These are phyloP conservation scores for Pelargonium cotyledonis DNA, from an alignment of 441 rosid genomes.

Conservation along the genomic window DNA sequence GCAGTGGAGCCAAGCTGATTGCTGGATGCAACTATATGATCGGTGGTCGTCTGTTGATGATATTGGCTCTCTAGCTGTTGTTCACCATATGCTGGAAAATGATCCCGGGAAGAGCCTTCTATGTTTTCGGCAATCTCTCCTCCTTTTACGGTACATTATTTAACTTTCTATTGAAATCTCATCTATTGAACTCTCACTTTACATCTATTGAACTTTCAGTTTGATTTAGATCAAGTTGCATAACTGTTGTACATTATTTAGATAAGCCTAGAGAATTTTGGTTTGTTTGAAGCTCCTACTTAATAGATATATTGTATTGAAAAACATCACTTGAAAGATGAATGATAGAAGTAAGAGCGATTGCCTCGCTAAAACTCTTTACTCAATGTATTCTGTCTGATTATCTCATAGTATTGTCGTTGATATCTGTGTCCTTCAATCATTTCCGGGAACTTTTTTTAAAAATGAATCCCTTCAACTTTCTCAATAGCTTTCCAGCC, in stretches of 20 bases:
- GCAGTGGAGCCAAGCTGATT: conserved; percentile 81
- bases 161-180: too few relatives aligned
- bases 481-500: too few relatives aligned
- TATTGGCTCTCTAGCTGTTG: conserved; percentile 88
- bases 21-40: conserved; percentile 96
- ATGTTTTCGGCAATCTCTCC: conserved; percentile 87
- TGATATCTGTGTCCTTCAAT: too few relatives aligned
- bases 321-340: too few relatives aligned
- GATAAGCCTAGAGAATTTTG: background rate
- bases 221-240: background rate
- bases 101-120: conserved; percentile 88
- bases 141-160: conserved; percentile 50
- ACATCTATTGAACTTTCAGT: background rate
- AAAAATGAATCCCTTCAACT: too few relatives aligned
- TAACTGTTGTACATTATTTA: too few relatives aligned
- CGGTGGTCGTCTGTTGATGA: conserved; percentile 98
- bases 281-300: background rate
- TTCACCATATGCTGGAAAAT: conserved; percentile 81
- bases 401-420: too few relatives aligned
- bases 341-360: too few relatives aligned
- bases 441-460: too few relatives aligned
- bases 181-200: background rate
- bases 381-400: too few relatives aligned
- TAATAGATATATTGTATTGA: background rate
- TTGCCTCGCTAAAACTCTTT: too few relatives aligned